These are phyloP conservation scores for Teratosphaeria nubilosa DNA, from an alignment of 2,329 filamentous ascomycete genomes.

Conservation along the genomic window DNA sequence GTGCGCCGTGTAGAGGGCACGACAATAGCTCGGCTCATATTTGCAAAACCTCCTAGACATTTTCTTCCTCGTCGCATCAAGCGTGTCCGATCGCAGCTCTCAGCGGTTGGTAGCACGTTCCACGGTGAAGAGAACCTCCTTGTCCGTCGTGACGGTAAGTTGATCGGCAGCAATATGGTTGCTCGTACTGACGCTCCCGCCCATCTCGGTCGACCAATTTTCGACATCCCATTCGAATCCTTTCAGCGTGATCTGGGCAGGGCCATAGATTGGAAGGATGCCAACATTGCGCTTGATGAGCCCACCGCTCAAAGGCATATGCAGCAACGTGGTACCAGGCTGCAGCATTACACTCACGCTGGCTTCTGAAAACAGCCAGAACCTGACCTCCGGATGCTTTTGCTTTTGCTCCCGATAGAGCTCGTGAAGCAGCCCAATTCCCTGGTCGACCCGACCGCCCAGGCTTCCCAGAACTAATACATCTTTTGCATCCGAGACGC, in stretches of 20 bases:
- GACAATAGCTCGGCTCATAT: neutral
- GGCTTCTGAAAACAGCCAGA: conserved; percentile 74
- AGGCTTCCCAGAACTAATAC: conserved; percentile 78
- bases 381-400: conserved; percentile 31
- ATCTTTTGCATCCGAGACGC: conserved; percentile 14
- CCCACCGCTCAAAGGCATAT: conserved; percentile 41
- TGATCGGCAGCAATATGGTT: conserved; percentile 36
- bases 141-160: conserved; percentile 31
- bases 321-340: conserved; percentile 56
- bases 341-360: conserved; percentile 76
- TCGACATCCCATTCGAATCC: conserved; percentile 88
- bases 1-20: neutral
- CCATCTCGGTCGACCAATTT: conserved; percentile 58
- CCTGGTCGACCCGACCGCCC: conserved; percentile 86
- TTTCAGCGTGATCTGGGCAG: conserved; percentile 63
- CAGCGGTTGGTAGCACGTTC: conserved; percentile 20
- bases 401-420: conserved; percentile 47
- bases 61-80: neutral
- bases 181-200: conserved; percentile 39
- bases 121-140: conserved; percentile 39
- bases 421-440: conserved; percentile 78
- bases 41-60: neutral
- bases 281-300: conserved; percentile 71
- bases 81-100: neutral
- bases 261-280: conserved; percentile 73